A percentile compares a stretch with the other conserved stretches of the same genome.
Conservation (phyloP, 2,329 filamentous ascomycete species). For the Xylariaceae sp. region DNA sequence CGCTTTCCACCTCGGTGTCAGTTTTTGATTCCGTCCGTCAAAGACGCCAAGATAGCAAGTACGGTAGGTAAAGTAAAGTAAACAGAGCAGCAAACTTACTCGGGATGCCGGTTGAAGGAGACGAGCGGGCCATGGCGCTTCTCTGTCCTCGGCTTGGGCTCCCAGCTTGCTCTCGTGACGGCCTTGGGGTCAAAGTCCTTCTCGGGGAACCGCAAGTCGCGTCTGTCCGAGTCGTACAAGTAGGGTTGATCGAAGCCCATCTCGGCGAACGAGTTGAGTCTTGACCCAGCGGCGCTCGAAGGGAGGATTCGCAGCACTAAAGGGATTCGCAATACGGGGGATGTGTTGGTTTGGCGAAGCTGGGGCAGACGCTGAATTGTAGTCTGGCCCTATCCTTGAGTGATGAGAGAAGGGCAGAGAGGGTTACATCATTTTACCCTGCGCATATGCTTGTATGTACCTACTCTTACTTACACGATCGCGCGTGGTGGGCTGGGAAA, state of each 20-base stretch:
- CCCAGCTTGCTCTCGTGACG: conserved; percentile 70
- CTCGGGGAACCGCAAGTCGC: conserved; percentile 19
- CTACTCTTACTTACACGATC: conserved; percentile 1
- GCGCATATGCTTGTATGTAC: no score
- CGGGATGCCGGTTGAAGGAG: conserved; percentile 78
- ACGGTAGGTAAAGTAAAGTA: background rate
- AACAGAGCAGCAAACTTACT: conserved; percentile 55
- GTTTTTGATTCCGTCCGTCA: conserved; percentile 5
- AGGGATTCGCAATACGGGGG: conserved; percentile 1
- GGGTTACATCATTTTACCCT: no score
- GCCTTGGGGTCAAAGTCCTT: conserved; percentile 65
- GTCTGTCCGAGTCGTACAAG: conserved; percentile 20
- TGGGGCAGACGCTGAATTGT: no score
- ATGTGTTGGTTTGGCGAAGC: no score
- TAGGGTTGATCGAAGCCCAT: conserved; percentile 24
- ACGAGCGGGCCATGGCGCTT: conserved; percentile 70
- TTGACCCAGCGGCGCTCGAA: conserved; percentile 13
- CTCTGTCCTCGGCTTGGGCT: conserved; percentile 51
- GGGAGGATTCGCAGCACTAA: conserved; percentile 11
- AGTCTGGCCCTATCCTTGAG: no score
- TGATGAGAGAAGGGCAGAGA: no score
- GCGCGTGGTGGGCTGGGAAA: conserved; percentile 5
- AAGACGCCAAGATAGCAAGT: background rate
- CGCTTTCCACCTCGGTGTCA: conserved; percentile 28
- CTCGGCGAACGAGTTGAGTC: conserved; percentile 11